phyloP scores from a whole-genome alignment of 2,329 filamentous ascomycete species.

The Fusarium bactridioides region DNA sequence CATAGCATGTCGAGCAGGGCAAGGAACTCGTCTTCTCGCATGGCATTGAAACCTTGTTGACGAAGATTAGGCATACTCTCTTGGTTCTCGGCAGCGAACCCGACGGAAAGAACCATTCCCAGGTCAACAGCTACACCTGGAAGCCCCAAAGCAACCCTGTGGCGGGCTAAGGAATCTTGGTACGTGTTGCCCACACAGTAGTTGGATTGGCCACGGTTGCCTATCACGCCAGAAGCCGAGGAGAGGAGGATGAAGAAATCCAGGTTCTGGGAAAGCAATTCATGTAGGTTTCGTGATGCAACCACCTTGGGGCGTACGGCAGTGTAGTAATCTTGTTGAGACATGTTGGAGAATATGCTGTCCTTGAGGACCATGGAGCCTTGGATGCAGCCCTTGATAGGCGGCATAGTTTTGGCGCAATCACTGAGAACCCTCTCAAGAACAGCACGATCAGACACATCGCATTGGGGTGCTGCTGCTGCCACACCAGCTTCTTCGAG shows the following conservation, averaged over 20 bases:
- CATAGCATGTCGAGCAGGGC: background rate
- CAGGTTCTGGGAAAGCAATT: constrained; percentile 39
- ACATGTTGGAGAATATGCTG: constrained; percentile 62
- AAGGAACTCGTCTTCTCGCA: constrained; percentile 1
- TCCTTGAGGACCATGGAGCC: constrained; percentile 57
- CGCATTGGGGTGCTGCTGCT: constrained; percentile 51
- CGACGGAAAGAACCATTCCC: constrained; percentile 58
- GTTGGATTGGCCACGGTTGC: constrained; percentile 60
- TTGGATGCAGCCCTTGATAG: constrained; percentile 55
- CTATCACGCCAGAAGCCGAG: constrained; percentile 59
- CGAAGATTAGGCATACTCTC: background rate
- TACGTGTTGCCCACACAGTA: constrained; percentile 58
- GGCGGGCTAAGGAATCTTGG: constrained; percentile 2
- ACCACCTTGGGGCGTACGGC: constrained; percentile 61
- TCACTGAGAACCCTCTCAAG: constrained; percentile 41
- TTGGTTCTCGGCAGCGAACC: constrained; percentile 59
- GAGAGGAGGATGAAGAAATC: constrained; percentile 66
- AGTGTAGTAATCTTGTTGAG: constrained; percentile 54
- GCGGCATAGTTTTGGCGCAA: constrained; percentile 40
- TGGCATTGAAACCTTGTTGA: background rate
- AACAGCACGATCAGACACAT: constrained; percentile 53
- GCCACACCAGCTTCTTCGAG: constrained; percentile 33
- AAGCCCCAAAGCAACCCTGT: background rate
- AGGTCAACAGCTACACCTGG: constrained; percentile 58
- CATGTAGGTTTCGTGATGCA: constrained; percentile 63